phyloP scores from a whole-genome alignment of 192 early-diverging fungal genomes.

The Chytriomyces hyalinus region DNA sequence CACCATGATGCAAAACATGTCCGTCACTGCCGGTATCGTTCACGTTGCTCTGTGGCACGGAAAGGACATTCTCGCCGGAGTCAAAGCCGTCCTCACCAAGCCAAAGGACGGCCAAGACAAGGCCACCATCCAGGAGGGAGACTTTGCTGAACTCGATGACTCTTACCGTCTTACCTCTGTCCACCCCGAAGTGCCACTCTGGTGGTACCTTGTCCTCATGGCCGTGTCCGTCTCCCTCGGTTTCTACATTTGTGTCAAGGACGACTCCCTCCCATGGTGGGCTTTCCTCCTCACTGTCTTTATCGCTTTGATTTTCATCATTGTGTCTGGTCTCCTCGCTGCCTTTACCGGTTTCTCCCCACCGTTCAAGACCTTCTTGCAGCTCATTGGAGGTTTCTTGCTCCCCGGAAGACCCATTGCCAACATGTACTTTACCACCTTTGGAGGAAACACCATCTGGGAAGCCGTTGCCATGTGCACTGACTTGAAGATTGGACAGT shows the following conservation, averaged over 20 bases:
- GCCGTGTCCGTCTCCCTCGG: conserved; percentile 18
- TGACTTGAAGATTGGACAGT: conserved; percentile 52
- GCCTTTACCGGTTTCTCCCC: not conserved
- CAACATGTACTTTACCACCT: conserved; percentile 74
- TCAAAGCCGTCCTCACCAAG: not conserved
- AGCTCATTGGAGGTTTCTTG: conserved; percentile 21
- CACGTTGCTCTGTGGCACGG: conserved; percentile 37
- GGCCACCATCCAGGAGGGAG: not conserved
- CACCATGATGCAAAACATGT: conserved; percentile 27
- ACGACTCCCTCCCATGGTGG: conserved; percentile 36
- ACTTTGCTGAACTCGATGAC: not conserved
- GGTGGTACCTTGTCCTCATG: conserved; percentile 68
- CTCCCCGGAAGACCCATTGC: conserved; percentile 65
- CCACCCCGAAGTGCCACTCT: conserved; percentile 77
- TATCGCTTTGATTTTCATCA: conserved; percentile 57
- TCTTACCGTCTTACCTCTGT: conserved; percentile 71
- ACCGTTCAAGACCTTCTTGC: not conserved
- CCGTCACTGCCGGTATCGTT: conserved; percentile 32
- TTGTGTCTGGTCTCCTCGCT: conserved; percentile 53
- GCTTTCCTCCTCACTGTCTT: conserved; percentile 41
- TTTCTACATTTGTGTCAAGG: conserved; percentile 11
- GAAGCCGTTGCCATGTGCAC: conserved; percentile 66
- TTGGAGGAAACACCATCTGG: conserved; percentile 62
- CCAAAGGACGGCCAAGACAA: not conserved
- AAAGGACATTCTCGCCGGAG: not conserved